phyloP scores from a whole-genome alignment of 805 yeast genomes.

The Debaryomyces maramus region DNA sequence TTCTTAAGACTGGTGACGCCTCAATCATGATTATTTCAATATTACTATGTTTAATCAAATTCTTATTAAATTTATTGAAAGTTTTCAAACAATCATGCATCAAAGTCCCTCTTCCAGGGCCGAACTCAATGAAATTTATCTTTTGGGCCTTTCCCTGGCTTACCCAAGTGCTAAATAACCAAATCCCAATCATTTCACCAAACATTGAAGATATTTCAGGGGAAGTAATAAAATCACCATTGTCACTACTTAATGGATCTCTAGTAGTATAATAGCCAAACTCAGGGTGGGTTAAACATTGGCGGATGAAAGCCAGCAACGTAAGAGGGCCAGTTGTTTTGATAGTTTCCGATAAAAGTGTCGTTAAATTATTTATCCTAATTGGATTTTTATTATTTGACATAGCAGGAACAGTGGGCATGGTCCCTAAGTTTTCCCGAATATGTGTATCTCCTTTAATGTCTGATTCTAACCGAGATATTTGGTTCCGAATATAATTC shows the following conservation, averaged over 20 bases:
- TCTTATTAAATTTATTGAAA: constrained; percentile 41
- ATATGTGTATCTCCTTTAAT: constrained; percentile 39
- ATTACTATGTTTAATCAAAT: constrained; percentile 18
- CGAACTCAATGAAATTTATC: constrained; percentile 68
- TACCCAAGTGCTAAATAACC: constrained; percentile 62
- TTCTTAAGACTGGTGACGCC: constrained; percentile 64
- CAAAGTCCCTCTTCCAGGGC: constrained; percentile 83
- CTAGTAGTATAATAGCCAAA: constrained; percentile 78
- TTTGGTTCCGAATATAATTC: constrained; percentile 30
- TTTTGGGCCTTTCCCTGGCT: constrained; percentile 51
- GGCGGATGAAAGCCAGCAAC: constrained; percentile 72
- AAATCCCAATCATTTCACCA: constrained; percentile 81
- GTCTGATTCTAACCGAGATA: constrained; percentile 29
- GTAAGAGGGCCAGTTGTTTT: constrained; percentile 77
- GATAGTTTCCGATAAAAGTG: constrained; percentile 48
- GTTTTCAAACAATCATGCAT: constrained; percentile 61
- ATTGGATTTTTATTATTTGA: constrained; percentile 13
- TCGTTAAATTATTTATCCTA: constrained; percentile 27
- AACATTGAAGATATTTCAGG: constrained; percentile 87
- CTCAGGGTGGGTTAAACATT: constrained; percentile 75
- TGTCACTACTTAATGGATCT: constrained; percentile 61
- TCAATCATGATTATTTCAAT: constrained; percentile 62
- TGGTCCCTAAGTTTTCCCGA: constrained; percentile 35
- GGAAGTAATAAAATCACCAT: constrained; percentile 80
- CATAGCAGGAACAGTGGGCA: constrained; percentile 36